Evolutionary conservation across 192 early-diverging fungal species (phyloP), one percentile per base, ranked within the genome.

Genomic region (Backusella circina): DNA sequence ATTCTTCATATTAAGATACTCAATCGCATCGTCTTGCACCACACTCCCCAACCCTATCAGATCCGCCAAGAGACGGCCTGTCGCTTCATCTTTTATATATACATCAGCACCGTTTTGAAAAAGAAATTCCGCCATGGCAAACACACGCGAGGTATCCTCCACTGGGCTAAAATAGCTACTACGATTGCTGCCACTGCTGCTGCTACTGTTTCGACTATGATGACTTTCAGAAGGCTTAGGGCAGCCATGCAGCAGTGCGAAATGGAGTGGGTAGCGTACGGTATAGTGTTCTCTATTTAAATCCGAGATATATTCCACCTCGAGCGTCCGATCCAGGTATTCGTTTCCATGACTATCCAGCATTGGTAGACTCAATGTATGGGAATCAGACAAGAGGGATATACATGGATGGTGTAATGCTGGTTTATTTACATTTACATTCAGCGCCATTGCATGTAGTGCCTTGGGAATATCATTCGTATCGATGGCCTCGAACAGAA

Each of bases 91-190:
- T 5, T 71, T 4, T 16, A 72, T 50, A 28, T 38, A 15, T 8
- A 73, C 54, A 68, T 76, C 74, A 23, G 86, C 87, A 23, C 90
- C 88, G 67, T 91, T 90, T 69, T 90, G 90, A 13, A 90, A 67
- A 47, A 91, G 73, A 67, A 90, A 86, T 70, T 91, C 90, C 2
- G 89, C 90, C 77, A 90, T 84, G 4, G 82, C 82, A 50, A 88
- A 86, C 5, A 61, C 10, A 4, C 32, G 31, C 4, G 57, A 41
- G 26, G 35, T 33, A 18, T 41, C 44, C 26, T 39, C 36, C 21
- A 28, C 75, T 75, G n/a, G 68, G 68, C 78, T 86, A 73, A 31
- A 67, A 50, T 36, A 51, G 70, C 10, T 73, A 21, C 32, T 61
- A 28, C 21, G 10, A 57, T n/a, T 41, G 39, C 28, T 66, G 13